Conservation (phyloP, 345 rosid genomes). For the Balakata baccata region DNA sequence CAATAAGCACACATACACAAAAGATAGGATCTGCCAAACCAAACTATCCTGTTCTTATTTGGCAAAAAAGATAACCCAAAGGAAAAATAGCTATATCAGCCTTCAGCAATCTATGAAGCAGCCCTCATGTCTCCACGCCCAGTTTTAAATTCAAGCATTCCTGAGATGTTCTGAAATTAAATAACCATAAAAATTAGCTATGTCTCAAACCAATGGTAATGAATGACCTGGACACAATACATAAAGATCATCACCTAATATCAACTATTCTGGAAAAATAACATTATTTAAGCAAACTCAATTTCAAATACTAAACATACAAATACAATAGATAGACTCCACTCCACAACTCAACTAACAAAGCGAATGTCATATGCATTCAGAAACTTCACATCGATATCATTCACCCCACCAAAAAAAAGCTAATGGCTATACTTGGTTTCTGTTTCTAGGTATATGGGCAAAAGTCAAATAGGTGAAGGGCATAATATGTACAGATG, state of each 20-base stretch:
- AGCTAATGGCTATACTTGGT: neutral
- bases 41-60: slow-evolving; percentile 9
- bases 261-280: neutral
- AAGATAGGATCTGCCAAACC: slow-evolving; percentile 18
- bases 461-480: neutral
- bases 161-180: slow-evolving; percentile 16
- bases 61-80: slow-evolving; percentile 12
- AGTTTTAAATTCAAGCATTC: slow-evolving; percentile 15
- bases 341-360: neutral
- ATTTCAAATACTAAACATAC: neutral
- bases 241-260: neutral
- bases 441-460: neutral
- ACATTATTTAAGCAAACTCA: neutral
- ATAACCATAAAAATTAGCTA: neutral
- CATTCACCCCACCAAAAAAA: neutral
- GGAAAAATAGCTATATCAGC: slow-evolving; percentile 5
- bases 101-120: slow-evolving; percentile 22
- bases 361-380: neutral
- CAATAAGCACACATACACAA: slow-evolving; percentile 21
- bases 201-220: neutral
- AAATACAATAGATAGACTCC: neutral
- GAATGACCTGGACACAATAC: neutral
- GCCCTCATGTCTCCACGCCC: slow-evolving; percentile 26
- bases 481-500: neutral
- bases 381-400: neutral